Percentiles rank a stretch among this genome's conserved stretches.
Evolutionary conservation across 352 stramenopile species (phyloP).

Genomic region (Globisporangium mamillatum): DNA sequence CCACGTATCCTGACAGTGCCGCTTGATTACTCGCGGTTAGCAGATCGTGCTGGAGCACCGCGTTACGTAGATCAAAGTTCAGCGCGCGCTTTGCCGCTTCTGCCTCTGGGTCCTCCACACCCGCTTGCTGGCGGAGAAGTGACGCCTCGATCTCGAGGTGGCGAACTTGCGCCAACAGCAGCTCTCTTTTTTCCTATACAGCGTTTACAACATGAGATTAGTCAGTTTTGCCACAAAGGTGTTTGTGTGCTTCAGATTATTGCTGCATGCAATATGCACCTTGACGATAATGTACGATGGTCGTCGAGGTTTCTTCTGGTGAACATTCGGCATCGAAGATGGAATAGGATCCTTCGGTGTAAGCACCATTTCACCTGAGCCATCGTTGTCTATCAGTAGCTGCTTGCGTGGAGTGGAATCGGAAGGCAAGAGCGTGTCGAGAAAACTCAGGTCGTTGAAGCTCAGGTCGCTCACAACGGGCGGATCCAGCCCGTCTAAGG

Average conservation of each 20-base stretch:
- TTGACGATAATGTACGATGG: not conserved
- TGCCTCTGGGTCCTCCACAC: not conserved
- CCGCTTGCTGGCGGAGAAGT: slow-evolving; percentile 1
- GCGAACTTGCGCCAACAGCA: not conserved
- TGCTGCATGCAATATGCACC: not conserved
- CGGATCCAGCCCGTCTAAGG: too few relatives aligned
- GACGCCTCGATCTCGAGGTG: slow-evolving; percentile 7
- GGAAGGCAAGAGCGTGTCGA: too few relatives aligned
- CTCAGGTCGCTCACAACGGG: too few relatives aligned
- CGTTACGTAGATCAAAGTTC: not conserved
- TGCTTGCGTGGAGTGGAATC: too few relatives aligned
- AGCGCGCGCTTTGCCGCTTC: not conserved
- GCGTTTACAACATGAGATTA: too few relatives aligned
- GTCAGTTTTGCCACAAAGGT: too few relatives aligned
- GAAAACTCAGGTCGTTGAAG: too few relatives aligned
- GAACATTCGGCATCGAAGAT: not conserved
- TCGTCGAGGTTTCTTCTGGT: not conserved
- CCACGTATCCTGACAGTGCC: slow-evolving; percentile 8
- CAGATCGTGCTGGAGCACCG: slow-evolving; percentile 6
- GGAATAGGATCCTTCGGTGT: not conserved
- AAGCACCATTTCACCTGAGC: too few relatives aligned
- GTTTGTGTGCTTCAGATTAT: too few relatives aligned
- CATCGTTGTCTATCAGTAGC: too few relatives aligned
- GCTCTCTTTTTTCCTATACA: slow-evolving; percentile 2
- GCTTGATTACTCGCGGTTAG: not conserved